Evolutionary conservation across 1,284 basidiomycete species (phyloP), one percentile per base, ranked within the genome.

Genomic region (Apiotrichum gracile): DNA sequence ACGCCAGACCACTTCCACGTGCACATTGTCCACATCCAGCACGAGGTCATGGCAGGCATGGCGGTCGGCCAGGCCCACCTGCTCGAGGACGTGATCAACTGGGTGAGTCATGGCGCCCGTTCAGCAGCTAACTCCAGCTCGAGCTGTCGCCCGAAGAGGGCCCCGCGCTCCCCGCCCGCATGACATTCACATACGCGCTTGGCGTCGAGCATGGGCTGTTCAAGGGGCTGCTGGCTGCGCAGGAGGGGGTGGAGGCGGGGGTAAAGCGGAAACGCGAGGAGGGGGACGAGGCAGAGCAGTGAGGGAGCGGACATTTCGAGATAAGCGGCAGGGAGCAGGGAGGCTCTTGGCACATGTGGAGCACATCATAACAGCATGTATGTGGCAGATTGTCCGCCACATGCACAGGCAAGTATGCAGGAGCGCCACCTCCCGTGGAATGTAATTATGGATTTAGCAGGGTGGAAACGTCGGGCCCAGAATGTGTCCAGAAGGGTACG

Each of bases 41-140:
- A 85, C 60, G 79, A 81, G 10, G 79, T 80, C 13, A 78, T 82
- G 42, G 67, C 82, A 53, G 87, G 89, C 0, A 86, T 88, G 83
- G 77, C 82, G 1, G 87, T 91, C 0, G 94, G 92, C 1, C 91
- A 94, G 69, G 91, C 93, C 0, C 91, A 97, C 74, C 78, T 97
- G 17, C 78, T 98, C 5, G 93, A 97, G 66, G 91, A 97, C 70
- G 75, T 97, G 39, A 91, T 97, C 55, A 82, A 84, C 9, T 69
- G 90, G 69, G 87, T 88, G 49, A 51, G 84, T 43, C 6, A 7
- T n/a, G 6, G 14, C 9, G 4, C 27, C 2, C 19, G 21, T 8
- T 2, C 19, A 12, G n/a, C 24, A 19, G 34, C 58, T 52, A 29
- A 57, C 42, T 12, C 10, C 69, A 90, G 82, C 79, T 90, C 26